phyloP scores from a whole-genome alignment of 352 stramenopile species.

The Phytopythium sindhum region DNA sequence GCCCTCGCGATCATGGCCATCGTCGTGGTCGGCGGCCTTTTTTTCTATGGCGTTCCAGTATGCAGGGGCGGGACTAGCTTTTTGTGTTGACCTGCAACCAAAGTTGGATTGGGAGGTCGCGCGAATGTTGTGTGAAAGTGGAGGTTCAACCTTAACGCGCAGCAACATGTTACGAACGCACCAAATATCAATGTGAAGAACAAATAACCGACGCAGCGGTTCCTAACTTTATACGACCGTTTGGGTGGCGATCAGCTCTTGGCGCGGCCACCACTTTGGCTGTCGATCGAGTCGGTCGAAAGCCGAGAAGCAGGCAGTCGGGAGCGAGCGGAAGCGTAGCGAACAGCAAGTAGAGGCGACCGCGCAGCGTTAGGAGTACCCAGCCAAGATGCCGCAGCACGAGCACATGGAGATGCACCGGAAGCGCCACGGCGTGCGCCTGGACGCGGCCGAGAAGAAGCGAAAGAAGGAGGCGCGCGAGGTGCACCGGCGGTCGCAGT shows the following conservation, averaged over 20 bases:
- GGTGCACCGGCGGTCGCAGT: conserved; percentile 96
- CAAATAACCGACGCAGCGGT: not conserved
- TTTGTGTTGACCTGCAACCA: too few species aligned
- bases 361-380: not conserved
- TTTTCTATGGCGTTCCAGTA: not conserved
- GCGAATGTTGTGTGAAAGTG: conserved; percentile 8
- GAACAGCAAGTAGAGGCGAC: conserved; percentile 7
- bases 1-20: conserved; percentile 2
- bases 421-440: conserved; percentile 98
- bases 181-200: not conserved
- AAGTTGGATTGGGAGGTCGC: conserved; percentile 7
- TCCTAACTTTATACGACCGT: conserved; percentile 7
- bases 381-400: conserved; percentile 94
- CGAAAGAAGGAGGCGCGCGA: conserved; percentile 99
- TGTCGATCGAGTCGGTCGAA: not conserved
- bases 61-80: not conserved
- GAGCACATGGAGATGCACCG: conserved; percentile 99
- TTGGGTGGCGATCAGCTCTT: conserved; percentile 10
- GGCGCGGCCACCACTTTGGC: not conserved
- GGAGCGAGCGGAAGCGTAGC: not conserved
- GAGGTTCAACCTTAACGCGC: not conserved
- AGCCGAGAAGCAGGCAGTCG: not conserved
- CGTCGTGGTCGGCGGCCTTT: not conserved
- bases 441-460: conserved; percentile 95
- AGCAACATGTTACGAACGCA: not conserved